These are phyloP conservation scores for Aspergillus sp. DNA, from an alignment of 2,329 filamentous ascomycete genomes.

Conservation along the genomic window DNA sequence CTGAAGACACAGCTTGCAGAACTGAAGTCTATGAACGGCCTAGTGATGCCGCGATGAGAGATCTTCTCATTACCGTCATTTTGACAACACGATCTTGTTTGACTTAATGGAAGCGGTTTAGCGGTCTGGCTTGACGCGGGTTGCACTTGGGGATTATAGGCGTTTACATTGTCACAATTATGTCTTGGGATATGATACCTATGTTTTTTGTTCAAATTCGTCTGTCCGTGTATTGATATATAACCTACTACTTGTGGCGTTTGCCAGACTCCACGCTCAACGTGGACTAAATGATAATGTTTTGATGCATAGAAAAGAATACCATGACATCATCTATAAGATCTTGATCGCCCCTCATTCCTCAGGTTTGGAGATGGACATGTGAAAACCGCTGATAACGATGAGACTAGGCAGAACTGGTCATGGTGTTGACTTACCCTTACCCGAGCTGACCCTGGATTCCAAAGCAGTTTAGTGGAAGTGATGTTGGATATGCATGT, in stretches of 20 bases:
- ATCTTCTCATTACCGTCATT: slow-evolving; percentile 15
- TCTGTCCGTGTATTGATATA: slow-evolving; percentile 7
- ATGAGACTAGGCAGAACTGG: background rate
- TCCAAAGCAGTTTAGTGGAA: slow-evolving; percentile 11
- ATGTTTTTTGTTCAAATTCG: background rate
- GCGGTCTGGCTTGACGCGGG: slow-evolving; percentile 20
- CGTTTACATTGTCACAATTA: slow-evolving; percentile 21
- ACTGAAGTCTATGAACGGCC: slow-evolving; percentile 41
- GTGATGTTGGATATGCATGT: slow-evolving; percentile 7
- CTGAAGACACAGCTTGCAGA: slow-evolving; percentile 57
- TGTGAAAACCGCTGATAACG: slow-evolving; percentile 9
- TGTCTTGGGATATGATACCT: slow-evolving; percentile 21
- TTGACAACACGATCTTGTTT: background rate
- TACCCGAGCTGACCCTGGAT: background rate
- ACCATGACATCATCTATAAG: slow-evolving; percentile 9
- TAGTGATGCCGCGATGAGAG: slow-evolving; percentile 36
- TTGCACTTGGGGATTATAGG: slow-evolving; percentile 18
- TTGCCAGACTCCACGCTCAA: background rate
- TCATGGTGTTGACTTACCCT: background rate
- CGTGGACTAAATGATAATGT: slow-evolving; percentile 3
- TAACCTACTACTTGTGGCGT: background rate
- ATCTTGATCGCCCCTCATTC: background rate
- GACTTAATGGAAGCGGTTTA: slow-evolving; percentile 24
- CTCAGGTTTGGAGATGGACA: background rate
- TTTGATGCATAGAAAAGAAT: slow-evolving; percentile 2